Conservation (phyloP, 352 stramenopile species). For the Pythium angustatum region DNA sequence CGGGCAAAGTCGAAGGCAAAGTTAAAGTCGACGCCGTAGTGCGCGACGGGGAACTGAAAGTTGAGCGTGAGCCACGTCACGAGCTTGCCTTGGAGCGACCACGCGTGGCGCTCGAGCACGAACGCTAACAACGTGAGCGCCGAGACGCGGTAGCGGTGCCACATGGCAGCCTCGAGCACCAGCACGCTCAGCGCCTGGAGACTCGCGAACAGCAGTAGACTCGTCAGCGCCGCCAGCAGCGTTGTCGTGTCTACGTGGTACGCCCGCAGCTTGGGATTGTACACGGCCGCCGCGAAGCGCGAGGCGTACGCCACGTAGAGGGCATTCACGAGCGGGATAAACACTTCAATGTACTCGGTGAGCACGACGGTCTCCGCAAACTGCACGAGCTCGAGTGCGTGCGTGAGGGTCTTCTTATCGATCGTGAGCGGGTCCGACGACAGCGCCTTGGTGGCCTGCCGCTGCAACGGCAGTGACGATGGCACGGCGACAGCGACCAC, state of each 20-base stretch:
- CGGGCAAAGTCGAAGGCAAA: not conserved
- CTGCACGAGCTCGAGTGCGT: constrained; percentile 16
- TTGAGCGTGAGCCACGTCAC: constrained; percentile 9
- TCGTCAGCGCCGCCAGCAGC: not conserved
- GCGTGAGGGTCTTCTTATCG: not conserved
- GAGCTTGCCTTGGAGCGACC: constrained; percentile 14
- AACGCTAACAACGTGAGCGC: constrained; percentile 4
- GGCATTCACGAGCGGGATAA: constrained; percentile 9
- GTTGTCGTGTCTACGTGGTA: not conserved
- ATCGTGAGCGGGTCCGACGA: too few relatives aligned
- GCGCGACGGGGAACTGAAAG: constrained; percentile 9
- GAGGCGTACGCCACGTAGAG: constrained; percentile 3
- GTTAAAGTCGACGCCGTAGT: constrained; percentile 9
- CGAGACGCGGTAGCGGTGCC: constrained; percentile 2
- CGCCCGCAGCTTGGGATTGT: not conserved
- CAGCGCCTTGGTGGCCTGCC: not conserved
- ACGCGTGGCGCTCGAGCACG: constrained; percentile 16
- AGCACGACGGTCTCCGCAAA: constrained; percentile 16
- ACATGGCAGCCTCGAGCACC: constrained; percentile 6
- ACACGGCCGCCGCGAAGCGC: constrained; percentile 10
- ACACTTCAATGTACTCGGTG: constrained; percentile 23
- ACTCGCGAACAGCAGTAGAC: not conserved
- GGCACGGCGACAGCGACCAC: not conserved
- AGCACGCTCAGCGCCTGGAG: constrained; percentile 1
- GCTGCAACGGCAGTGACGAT: not conserved